Percentiles rank a stretch among this genome's conserved stretches.
Evolutionary conservation across 352 stramenopile genomes (phyloP).

Genomic region (Globisporangium splendens): DNA sequence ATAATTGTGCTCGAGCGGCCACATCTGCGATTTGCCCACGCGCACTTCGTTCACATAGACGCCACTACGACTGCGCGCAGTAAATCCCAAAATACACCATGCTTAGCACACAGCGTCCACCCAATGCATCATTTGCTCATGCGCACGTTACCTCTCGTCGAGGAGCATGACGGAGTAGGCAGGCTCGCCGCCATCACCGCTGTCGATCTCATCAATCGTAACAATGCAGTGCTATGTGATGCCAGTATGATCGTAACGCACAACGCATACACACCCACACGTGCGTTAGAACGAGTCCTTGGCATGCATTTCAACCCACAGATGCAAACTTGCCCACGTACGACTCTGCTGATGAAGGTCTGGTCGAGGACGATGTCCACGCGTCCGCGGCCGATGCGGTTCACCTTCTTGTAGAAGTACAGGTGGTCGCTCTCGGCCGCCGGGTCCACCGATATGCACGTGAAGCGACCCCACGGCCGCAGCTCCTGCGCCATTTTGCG

Average conservation of each 20-base stretch:
- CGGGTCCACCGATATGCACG: slow-evolving; percentile 50
- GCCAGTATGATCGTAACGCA: not conserved
- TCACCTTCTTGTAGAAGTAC: slow-evolving; percentile 41
- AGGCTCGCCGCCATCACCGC: slow-evolving; percentile 7
- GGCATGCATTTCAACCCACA: not conserved
- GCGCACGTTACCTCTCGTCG: slow-evolving; percentile 46
- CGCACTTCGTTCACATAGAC: slow-evolving; percentile 67
- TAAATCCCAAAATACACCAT: not conserved
- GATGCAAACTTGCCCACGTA: slow-evolving; percentile 22
- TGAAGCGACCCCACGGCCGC: slow-evolving; percentile 57
- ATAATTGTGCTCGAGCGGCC: slow-evolving; percentile 29
- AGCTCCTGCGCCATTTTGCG: not conserved
- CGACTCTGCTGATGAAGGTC: slow-evolving; percentile 64
- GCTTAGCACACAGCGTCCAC: not conserved
- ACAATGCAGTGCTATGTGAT: slow-evolving; percentile 53
- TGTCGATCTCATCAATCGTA: slow-evolving; percentile 25
- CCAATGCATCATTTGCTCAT: not conserved
- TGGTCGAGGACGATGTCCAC: slow-evolving; percentile 52
- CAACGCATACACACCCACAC: slow-evolving; percentile 6
- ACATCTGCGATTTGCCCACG: slow-evolving; percentile 37
- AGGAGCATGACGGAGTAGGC: slow-evolving; percentile 35
- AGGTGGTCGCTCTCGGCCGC: slow-evolving; percentile 58
- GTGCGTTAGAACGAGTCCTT: too few relatives aligned
- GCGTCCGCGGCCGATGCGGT: slow-evolving; percentile 48
- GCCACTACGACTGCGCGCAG: slow-evolving; percentile 48